A percentile compares a stretch with the other conserved stretches of the same genome.
Evolutionary conservation across 2,329 filamentous ascomycete species (phyloP).

Genomic region (Cercospora sp.): DNA sequence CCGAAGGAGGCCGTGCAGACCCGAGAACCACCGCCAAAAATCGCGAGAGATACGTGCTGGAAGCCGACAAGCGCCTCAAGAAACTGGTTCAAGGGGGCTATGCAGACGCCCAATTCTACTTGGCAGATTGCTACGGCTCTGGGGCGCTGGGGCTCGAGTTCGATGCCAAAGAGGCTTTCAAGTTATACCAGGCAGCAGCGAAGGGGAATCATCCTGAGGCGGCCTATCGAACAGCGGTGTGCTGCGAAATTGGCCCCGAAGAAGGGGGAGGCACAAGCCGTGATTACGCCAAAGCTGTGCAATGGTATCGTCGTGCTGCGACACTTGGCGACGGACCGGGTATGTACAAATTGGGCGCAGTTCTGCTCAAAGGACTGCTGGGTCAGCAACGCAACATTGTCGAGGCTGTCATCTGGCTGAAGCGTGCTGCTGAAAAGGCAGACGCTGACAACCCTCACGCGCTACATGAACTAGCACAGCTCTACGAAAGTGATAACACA

Average conservation of each 20-base stretch:
- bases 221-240: constrained; percentile 93
- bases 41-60: constrained; percentile 79
- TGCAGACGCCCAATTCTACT: constrained; percentile 85
- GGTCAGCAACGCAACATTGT: constrained; percentile 79
- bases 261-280: constrained; percentile 90
- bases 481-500: constrained; percentile 64
- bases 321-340: constrained; percentile 86
- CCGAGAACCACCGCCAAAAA: constrained; percentile 62
- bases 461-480: constrained; percentile 76
- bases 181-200: constrained; percentile 87
- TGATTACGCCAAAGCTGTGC: constrained; percentile 90
- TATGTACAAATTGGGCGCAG: constrained; percentile 99
- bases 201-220: constrained; percentile 83
- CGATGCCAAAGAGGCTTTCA: constrained; percentile 90
- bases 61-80: constrained; percentile 89
- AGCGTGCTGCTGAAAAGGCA: constrained; percentile 84
- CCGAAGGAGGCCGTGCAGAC: constrained; percentile 72
- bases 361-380: constrained; percentile 88
- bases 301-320: constrained; percentile 96
- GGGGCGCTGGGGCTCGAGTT: constrained; percentile 75
- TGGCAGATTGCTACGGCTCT: constrained; percentile 85
- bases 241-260: constrained; percentile 93
- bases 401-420: constrained; percentile 89
- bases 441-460: constrained; percentile 92
- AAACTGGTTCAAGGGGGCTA: constrained; percentile 75